Evolutionary conservation across 1,284 basidiomycete genomes (phyloP), one percentile per base, ranked within the genome.

Genomic region (Coniferiporia weirii): DNA sequence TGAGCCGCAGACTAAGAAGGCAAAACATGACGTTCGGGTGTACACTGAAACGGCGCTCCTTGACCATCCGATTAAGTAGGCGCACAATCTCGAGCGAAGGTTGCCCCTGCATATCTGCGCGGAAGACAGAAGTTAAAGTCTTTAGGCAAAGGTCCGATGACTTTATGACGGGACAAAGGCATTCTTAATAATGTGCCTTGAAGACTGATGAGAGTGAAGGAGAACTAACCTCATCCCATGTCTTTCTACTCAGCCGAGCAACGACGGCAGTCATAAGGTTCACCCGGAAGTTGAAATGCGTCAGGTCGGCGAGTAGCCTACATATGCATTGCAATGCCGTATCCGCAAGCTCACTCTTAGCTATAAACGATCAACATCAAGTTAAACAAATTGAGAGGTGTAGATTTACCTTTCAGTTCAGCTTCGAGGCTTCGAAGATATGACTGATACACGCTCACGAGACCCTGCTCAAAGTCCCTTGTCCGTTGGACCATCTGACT

Each of bases 211-310:
- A 57, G 61, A 61, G 56, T 63, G 46, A 53, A 34, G 40, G 53
- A 53, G n/a, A 44, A 69, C 82, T 69, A 67, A 93, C 93, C 71
- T 85, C 79, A 73, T 94, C 90, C 93, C 95, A 97, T 40, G 88
- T 84, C 71, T 84, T 87, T 66, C 85, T 85, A 66, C 94, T 96
- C 57, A 99, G 74, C 15, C 86, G 83, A 54, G 89, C 85, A 17
- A 99, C 85, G 52, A 99, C 78, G 54, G 89, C 87, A 60, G 85
- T 87, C 82, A 98, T 92, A 65, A 99, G 82, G 74, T 99, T 98
- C 65, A 85, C 80, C 53, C 92, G 85, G 73, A 97, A 99, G 77
- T 99, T 99, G 82, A 99, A 99, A 73, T 99, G 95, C 9, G 93
- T 91, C 62, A 88, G 85, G 64, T 92, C 85, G 19, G 80, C 79